A percentile compares a stretch with the other conserved stretches of the same genome.
phyloP scores from a whole-genome alignment of 306 rosid genomes.

The Cyclanthera cordifolia region DNA sequence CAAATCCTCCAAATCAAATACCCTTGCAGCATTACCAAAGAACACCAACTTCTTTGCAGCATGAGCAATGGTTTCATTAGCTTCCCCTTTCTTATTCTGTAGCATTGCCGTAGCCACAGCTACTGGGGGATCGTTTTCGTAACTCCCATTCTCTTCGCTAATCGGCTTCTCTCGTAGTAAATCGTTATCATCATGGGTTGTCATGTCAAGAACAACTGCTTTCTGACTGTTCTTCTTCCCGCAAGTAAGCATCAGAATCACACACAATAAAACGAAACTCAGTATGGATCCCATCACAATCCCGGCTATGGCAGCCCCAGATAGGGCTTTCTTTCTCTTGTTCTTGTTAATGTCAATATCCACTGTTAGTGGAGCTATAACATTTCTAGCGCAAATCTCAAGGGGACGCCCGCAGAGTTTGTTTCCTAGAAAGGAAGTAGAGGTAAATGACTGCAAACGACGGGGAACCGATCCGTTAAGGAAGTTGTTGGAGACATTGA shows the following conservation, averaged over 20 bases:
- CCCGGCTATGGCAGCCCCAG: slow-evolving; percentile 52
- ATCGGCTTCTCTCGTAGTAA: slow-evolving; percentile 24
- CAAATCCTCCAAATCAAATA: slow-evolving; percentile 56
- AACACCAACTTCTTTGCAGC: slow-evolving; percentile 37
- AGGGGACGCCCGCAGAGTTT: slow-evolving; percentile 46
- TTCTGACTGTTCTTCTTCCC: slow-evolving; percentile 32
- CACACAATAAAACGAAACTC: slow-evolving; percentile 32
- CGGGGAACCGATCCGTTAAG: slow-evolving; percentile 44
- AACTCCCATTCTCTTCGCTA: slow-evolving; percentile 25
- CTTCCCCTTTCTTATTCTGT: slow-evolving; percentile 20
- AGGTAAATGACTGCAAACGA: slow-evolving; percentile 25
- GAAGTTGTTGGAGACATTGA: slow-evolving; percentile 43
- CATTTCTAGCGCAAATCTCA: slow-evolving; percentile 28
- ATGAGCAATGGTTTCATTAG: not conserved
- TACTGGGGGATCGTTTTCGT: slow-evolving; percentile 23
- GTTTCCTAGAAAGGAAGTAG: slow-evolving; percentile 39
- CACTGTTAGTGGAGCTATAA: slow-evolving; percentile 10
- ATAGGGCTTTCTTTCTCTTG: slow-evolving; percentile 26
- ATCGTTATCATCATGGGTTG: slow-evolving; percentile 23
- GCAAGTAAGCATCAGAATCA: slow-evolving; percentile 31
- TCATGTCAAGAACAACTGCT: slow-evolving; percentile 30
- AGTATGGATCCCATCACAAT: slow-evolving; percentile 44
- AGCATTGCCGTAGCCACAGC: slow-evolving; percentile 20
- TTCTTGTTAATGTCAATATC: slow-evolving; percentile 14
- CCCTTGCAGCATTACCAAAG: slow-evolving; percentile 33